These are phyloP conservation scores for Verticillium isaacii DNA, from an alignment of 2,329 filamentous ascomycete genomes.

Conservation along the genomic window DNA sequence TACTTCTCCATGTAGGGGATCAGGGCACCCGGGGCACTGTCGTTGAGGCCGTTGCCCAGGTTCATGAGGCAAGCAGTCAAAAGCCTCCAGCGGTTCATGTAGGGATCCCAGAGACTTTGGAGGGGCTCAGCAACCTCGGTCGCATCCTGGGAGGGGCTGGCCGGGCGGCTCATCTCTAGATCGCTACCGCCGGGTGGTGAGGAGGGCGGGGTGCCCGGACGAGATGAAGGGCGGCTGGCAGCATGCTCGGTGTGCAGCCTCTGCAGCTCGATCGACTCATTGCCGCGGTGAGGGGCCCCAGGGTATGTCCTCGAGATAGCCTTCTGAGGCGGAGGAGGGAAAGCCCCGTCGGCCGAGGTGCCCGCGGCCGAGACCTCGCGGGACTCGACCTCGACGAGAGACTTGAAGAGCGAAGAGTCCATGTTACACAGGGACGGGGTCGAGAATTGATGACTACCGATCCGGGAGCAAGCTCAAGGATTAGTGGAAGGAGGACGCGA, in stretches of 20 bases:
- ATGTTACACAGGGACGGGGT: conserved; percentile 14
- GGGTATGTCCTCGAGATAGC: conserved; percentile 33
- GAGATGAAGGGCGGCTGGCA: not conserved
- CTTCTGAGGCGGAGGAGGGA: conserved; percentile 24
- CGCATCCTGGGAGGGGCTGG: conserved; percentile 31
- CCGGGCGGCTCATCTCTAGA: conserved; percentile 50
- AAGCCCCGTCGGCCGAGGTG: conserved; percentile 13
- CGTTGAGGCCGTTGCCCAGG: conserved; percentile 67
- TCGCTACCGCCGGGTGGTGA: conserved; percentile 15
- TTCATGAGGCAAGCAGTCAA: conserved; percentile 59
- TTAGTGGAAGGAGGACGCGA: not conserved
- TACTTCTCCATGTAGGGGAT: conserved; percentile 74
- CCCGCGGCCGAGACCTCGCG: conserved; percentile 2
- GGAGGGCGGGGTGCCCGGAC: conserved; percentile 3
- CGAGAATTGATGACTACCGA: not conserved
- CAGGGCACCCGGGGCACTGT: conserved; percentile 70
- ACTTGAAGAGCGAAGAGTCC: conserved; percentile 26
- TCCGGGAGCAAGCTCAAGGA: not conserved
- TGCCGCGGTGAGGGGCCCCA: conserved; percentile 27
- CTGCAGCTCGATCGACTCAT: conserved; percentile 21
- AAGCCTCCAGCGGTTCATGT: conserved; percentile 68
- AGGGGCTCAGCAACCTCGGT: conserved; percentile 38
- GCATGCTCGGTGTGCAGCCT: conserved; percentile 10
- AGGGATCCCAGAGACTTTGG: conserved; percentile 54
- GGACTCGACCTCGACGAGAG: conserved; percentile 26